Evolutionary conservation across 331 rosid species (phyloP), one percentile per base, ranked within the genome.

Genomic region (Dryas integrifolia): DNA sequence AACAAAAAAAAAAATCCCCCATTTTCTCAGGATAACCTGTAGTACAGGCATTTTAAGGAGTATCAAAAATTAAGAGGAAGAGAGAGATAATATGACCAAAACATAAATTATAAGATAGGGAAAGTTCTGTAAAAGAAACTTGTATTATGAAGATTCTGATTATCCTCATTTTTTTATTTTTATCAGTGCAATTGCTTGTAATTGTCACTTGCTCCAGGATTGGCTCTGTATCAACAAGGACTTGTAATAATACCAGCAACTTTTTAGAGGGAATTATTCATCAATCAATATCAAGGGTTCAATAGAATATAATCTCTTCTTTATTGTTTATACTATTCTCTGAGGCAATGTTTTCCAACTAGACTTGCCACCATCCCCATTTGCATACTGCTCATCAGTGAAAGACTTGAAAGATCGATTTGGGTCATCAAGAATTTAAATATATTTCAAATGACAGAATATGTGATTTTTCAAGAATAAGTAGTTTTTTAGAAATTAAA

Each of bases 211-310:
- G 45, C 39, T 24, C n/a, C 15, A 5, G 49, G 9, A 39, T 9
- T 15, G 50, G 38, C 24, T 2, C 21, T 13, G 56, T 66, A 58
- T 24, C 40, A 55, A n/a, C 12, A 18, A 41, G 30, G 73, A 75
- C 50, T 56, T 35, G 39, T 55, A 48, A 12, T 11, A 16, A 16
- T 10, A 47, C 52, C 55, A 24, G n/a, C 61, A 71, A 68, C 43
- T 11, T 69, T 68, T 16, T 5, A 59, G 52, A 12, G 26, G 14
- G 13, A 10, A 44, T 18, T 38, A 7, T 56, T 68, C 24, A 68
- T 77, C 81, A 62, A 71, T 64, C 72, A 64, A 5, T 40, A 59
- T 77, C 76, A 69, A 51, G 60, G 18, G 45, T 30, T 65, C 4
- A 56, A 56, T 35, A 57, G 38, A 24, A 41, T 56, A 57, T 18